Base-by-base conservation (phyloP, 441 rosid genomes). In the Euphorbia schlechtendalii region DNA sequence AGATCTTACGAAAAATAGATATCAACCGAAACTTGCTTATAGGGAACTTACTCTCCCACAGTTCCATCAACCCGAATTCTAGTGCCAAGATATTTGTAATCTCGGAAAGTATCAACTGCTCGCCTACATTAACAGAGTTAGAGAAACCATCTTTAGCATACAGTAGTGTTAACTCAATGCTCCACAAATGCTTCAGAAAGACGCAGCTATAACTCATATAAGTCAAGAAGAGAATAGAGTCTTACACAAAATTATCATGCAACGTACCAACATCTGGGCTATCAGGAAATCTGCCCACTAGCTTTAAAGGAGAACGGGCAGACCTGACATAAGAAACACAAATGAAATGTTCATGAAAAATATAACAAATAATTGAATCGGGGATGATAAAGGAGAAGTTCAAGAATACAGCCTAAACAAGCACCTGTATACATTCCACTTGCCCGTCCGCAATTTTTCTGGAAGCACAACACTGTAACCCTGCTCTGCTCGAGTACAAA, bases 371-470 rank as follows among this genome's bases (percentile, higher is more conserved):
- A 41, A 65, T 66, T 25, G 69, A 17, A 24, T 30, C 55, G 17
- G 40, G 45, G 28, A 49, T 21, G 61, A 62, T n/a, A 27, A 18
- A 58, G 61, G 62, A 15, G 53, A 60, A 70, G 9, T 52, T 13
- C 54, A 59, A 28, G 43, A 41, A 66, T 8, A 64, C n/a, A 21
- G 55, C 61, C 61, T 51, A 9, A 61, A 55, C 15, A 45, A 64
- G 58, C 54, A 92, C 99, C 98, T 85, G 85, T 86, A 95, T 4
- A 95, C 99, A 69, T 88, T 86, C 99, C 98, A 95, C 70, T 85
- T 84, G 49, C 97, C 99, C 1, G 89, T 80, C 48, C 82, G 86
- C 84, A 95, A 74, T 77, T 85, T 89, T 84, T 95, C 99, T 0
- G 99, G 99, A 67, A 95, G 97, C 69, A 83, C 95, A 72, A 86